Base-by-base conservation (phyloP, 78 protist genomes). In the Diacronema lutheri region DNA sequence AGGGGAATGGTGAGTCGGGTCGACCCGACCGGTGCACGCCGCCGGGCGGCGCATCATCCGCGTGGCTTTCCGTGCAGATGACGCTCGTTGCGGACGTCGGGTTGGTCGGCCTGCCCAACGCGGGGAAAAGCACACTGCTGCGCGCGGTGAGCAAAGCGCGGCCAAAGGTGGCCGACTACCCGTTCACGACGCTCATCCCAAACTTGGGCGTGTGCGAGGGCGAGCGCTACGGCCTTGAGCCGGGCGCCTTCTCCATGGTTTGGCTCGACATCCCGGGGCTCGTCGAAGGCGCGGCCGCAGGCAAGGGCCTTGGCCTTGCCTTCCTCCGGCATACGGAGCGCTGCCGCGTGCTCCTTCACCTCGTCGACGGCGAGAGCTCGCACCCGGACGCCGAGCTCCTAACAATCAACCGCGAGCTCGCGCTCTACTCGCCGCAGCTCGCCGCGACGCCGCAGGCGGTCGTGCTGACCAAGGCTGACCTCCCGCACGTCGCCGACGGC, bases 311-410 rank as follows among this genome's bases (percentile, higher is more conserved):
- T 50, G 94, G 94, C 40, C 92, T 86, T 25, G 56, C n/a, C 41
- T 92, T 92, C 69, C 87, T 92, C 14, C 76, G 88, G 13, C 94
- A 92, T 61, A 29, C 87, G 7, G 90, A 88, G 65, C 90, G 94
- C 25, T 66, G 73, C 73, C 73, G 73, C 13, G 25, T 66, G 73
- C 73, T 66, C 12, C 37, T 66, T 4, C 73, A 66, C 73, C 46
- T 66, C 25, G 44, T 66, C 29, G 41, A 66, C 25, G 73, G 73
- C 46, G 46, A 66, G 41, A 20, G 31, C 31, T 2, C 1, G 44
- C 26, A n/a, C 14, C 46, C 73, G 26, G 73, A 9, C 4, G 73
- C 21, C 26, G 73, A 66, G 6, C 19, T 12, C n/a, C 4, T 35
- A 13, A 0, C 46, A 12, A 66, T 66, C 73, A 66, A 66, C 44